Base-by-base conservation (phyloP, 1,284 basidiomycete genomes). In the Ceratobasidium theobromae region DNA sequence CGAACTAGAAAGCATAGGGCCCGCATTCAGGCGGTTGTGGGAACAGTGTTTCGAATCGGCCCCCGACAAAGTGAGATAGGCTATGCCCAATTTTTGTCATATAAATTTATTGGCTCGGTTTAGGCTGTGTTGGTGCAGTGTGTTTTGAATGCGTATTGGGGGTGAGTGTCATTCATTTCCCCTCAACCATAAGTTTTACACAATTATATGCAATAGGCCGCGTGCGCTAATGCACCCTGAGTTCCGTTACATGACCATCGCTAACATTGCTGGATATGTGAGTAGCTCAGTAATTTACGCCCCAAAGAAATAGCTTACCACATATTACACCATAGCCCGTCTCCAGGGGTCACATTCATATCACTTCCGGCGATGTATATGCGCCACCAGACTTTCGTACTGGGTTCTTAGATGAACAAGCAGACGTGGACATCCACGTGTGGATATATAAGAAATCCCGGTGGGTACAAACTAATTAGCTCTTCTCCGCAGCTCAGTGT, bases 361-460 rank as follows among this genome's bases (percentile, higher is more conserved):
- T n/a, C 23, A 67, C 58, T 2, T 67, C 58, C 18, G n/a, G 65
- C n/a, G 69, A 75, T 49, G 72, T 72, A 1, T 70, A 70, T 48
- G 68, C 68, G 18, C 33, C 67, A 0, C 73, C 71, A 27, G 66
- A 69, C 30, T 72, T 73, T 51, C 67, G 69, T 14, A 67, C 71
- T 2, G 73, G 72, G 2, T 68, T 74, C 46, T 66, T 74, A 9
- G 54, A 49, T 16, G 51, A 65, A 9, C 62, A 65, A 38, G 81
- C 80, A 2, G 87, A 88, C 72, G 38, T 88, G 1, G 78, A 76
- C 1, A 74, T 81, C 11, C 72, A 86, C 67, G 75, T 80, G 55
- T 85, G 83, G 79, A 76, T 72, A 0, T 89, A 86, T 72, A 89
- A 88, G 72, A 79, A 78, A 67, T 69, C 74, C 18, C 77, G 84